Percentiles rank a stretch among this genome's conserved stretches.
phyloP scores from a whole-genome alignment of 306 rosid species.

The Vigna radiata region DNA sequence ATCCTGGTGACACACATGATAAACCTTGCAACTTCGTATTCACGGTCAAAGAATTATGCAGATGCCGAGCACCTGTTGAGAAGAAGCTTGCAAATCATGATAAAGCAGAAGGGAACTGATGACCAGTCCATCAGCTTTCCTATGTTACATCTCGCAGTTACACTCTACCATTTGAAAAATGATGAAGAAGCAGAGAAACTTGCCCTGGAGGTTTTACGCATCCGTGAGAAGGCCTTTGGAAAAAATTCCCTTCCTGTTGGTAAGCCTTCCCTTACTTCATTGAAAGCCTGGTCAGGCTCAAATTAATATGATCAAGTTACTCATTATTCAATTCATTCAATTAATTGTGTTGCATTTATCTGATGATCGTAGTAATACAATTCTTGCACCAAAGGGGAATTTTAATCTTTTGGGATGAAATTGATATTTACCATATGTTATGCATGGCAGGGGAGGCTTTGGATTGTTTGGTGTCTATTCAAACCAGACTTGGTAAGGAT shows the following conservation, averaged over 20 bases:
- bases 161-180: conserved; percentile 72
- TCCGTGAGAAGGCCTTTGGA: conserved; percentile 84
- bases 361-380: background rate
- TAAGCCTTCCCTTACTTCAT: conserved; percentile 45
- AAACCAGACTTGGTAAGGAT: conserved; percentile 64
- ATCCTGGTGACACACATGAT: conserved; percentile 71
- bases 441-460: conserved; percentile 85
- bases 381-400: background rate
- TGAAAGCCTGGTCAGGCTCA: conserved; percentile 6
- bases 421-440: conserved; percentile 14
- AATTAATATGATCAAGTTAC: conserved; percentile 4
- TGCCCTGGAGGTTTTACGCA: conserved; percentile 69
- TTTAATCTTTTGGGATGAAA: background rate
- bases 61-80: conserved; percentile 85
- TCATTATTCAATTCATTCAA: conserved; percentile 12
- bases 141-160: conserved; percentile 88
- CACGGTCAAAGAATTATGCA: conserved; percentile 68
- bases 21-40: conserved; percentile 85
- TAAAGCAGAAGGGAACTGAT: conserved; percentile 58
- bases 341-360: conserved; percentile 8
- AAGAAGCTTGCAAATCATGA: conserved; percentile 70
- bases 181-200: conserved; percentile 90
- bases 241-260: conserved; percentile 85
- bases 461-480: conserved; percentile 86
- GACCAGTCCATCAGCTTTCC: conserved; percentile 83